Percentiles rank a stretch among this genome's conserved stretches.
These are phyloP conservation scores for Populus alba DNA, from an alignment of 345 rosid genomes.

Conservation along the genomic window DNA sequence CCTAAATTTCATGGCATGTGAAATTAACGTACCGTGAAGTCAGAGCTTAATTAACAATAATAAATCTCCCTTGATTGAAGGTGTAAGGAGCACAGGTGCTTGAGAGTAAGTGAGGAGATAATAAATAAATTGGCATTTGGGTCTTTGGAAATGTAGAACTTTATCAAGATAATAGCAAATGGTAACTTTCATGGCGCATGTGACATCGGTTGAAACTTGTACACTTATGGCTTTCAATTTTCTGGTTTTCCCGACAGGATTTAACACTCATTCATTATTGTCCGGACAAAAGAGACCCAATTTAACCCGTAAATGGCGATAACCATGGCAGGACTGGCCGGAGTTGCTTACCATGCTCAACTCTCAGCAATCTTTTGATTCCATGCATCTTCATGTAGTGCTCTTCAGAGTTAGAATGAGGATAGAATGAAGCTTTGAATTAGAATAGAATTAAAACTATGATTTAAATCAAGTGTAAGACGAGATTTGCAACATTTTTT, in stretches of 20 bases:
- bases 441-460: too few relatives aligned
- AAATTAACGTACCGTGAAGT: background rate
- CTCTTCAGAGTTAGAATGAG: too few relatives aligned
- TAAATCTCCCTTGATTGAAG: background rate
- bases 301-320: background rate
- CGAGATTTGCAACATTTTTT: too few relatives aligned
- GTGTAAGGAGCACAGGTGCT: background rate
- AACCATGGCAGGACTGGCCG: background rate
- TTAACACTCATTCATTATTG: background rate
- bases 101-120: background rate
- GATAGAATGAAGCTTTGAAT: too few relatives aligned
- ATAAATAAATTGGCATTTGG: background rate
- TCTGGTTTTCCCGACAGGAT: background rate
- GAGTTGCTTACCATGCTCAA: too few relatives aligned
- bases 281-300: background rate
- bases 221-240: background rate
- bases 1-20: background rate
- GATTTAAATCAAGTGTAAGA: too few relatives aligned
- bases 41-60: background rate
- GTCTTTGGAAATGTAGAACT: background rate
- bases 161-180: background rate
- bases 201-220: background rate
- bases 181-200: slow-evolving; percentile 7
- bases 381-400: too few relatives aligned
- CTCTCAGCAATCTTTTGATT: background rate